Base-by-base conservation (phyloP, 176 grass and related monocot genomes). In the Hordeum marinum region DNA sequence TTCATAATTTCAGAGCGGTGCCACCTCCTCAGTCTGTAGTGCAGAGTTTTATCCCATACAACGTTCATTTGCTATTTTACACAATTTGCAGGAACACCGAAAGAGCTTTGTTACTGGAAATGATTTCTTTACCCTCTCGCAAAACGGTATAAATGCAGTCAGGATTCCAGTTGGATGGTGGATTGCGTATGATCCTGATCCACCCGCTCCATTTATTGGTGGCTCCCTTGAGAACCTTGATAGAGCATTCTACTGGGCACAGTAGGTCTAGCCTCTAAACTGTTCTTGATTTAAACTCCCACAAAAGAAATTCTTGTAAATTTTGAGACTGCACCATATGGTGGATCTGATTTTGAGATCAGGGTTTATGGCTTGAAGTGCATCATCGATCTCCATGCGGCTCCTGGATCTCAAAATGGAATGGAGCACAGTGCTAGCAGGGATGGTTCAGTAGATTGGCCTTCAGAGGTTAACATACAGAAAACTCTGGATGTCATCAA, bases 161-260 rank as follows among this genome's bases (percentile, higher is more conserved):
- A 92, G 95, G 57, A 94, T 97, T 89, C 95, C 95, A 61, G 90
- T 97, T 63, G 95, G 95, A 83, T 97, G 95, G 95, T 97, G 90
- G 95, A 94, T 97, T 86, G 88, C 90, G 42, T 83, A 94, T 73
- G 95, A 97, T 90, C 95, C 90, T 68, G 68, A 94, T 79, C 92
- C 95, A 75, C 92, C 92, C 37, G 69, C 88, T 85, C 92, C 95
- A 75, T 97, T 97, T 79, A 46, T 97, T 45, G 88, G 90, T 78
- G 95, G 95, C 46, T 94, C 92, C 78, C 84, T 97, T 50, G 79
- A 85, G 71, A 76, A 88, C 62, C 87, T 94, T 2, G 95, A 97
- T 66, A 87, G 81, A 60, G 92, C 95, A 89, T 97, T 97, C 84
- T 34, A 87, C 43, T 97, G 92, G 95, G 95, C 95, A 87, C 86